Evolutionary conservation across 2,329 filamentous ascomycete species (phyloP), one percentile per base, ranked within the genome.

Genomic region (Cercospora sp.): DNA sequence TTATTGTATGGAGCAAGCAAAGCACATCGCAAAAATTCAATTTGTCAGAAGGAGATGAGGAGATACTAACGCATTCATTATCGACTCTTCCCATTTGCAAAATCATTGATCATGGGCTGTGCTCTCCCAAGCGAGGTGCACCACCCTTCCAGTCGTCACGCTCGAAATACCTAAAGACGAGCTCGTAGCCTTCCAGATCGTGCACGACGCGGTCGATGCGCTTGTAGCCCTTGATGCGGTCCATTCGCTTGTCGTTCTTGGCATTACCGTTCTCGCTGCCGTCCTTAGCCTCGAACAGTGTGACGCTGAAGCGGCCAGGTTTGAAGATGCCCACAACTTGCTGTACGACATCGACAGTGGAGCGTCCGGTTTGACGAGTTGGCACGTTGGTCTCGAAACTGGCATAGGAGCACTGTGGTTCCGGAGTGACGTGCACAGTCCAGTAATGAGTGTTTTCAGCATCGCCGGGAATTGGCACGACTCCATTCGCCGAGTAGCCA

Each of bases 351-450:
- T 97, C 94, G 28, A 89, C 89, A 0, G 94, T 97, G 78, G 94
- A 91, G 70, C 94, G 91, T 16, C 94, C 94, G 66, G 88, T 92
- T 51, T 97, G 93, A 5, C 89, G 90, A 28, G 93, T 91, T 1
- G 95, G 95, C 3, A 99, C 94, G 75, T 98, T 99, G 73, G 95
- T 98, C 85, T 99, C 95, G 78, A 99, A 99, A 1, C 93, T 97
- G 40, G 95, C 95, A 79, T 97, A 99, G 5, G 94, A 97, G 84
- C 94, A 99, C 76, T 97, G 89, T 13, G 94, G 93, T 85, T 99
- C 95, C 0, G 95, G 95, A 0, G 95, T 99, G 73, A 99, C 95
- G 78, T 99, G 95, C 26, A 99, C 95, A 0, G 94, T 99, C 82
- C 97, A 99, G 83, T 99, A 99, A 82, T 98, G 93, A 49, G 88